Conservation (phyloP, 1,139 yeast species). For the Groenewaldozyma auringiensis region DNA sequence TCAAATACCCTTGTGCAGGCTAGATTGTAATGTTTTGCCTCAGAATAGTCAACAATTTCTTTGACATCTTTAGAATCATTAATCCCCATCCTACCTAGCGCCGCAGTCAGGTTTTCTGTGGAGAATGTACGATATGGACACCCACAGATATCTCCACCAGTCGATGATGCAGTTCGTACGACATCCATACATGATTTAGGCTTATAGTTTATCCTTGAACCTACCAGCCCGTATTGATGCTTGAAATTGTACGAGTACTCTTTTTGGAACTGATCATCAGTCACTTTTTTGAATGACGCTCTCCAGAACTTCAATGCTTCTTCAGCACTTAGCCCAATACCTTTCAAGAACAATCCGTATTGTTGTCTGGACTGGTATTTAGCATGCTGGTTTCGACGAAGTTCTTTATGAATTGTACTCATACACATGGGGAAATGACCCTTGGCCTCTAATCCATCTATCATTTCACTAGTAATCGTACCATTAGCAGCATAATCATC, state of each 20-base stretch:
- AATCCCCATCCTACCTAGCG: conserved; percentile 62
- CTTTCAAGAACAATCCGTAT: conserved; percentile 74
- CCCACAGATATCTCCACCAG: conserved; percentile 71
- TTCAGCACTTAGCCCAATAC: conserved; percentile 78
- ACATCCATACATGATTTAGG: conserved; percentile 84
- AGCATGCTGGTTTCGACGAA: conserved; percentile 60
- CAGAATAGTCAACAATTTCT: conserved; percentile 58
- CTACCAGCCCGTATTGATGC: conserved; percentile 88
- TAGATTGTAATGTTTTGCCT: conserved; percentile 60
- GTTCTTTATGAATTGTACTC: conserved; percentile 53
- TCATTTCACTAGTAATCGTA: conserved; percentile 51
- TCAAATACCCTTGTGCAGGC: conserved; percentile 93
- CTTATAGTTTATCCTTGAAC: conserved; percentile 73
- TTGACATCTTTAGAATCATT: conserved; percentile 53
- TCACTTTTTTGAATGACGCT: conserved; percentile 56
- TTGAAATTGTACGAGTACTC: conserved; percentile 83
- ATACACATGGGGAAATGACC: conserved; percentile 83
- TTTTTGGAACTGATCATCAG: conserved; percentile 71
- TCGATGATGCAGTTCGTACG: conserved; percentile 63
- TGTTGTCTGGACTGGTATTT: conserved; percentile 81
- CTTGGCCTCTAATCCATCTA: conserved; percentile 47
- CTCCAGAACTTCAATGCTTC: conserved; percentile 88
- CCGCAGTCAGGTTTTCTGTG: conserved; percentile 49
- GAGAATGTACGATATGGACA: conserved; percentile 83
- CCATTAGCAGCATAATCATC: conserved; percentile 40